Evolutionary conservation across 169 alveolate genomes (phyloP), one percentile per base, ranked within the genome.

Genomic region (Pseudocohnilembus persalinus): DNA sequence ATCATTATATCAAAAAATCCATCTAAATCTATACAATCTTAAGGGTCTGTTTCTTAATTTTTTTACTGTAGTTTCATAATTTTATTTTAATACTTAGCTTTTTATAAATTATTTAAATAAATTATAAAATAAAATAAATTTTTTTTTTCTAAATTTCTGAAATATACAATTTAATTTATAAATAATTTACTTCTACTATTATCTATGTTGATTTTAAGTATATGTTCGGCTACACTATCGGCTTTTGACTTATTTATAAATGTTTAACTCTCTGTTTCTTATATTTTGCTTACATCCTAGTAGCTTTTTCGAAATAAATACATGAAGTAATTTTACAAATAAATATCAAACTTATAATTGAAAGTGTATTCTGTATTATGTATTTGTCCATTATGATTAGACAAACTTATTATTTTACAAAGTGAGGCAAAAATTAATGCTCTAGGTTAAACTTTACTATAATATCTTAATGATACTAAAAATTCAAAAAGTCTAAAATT

Each of bases 11-110:
- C 84, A 1, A 79, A 75, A 15, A 79, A 34, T 49, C 49, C 49
- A 79, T 79, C 84, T 0, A 63, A 31, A n/a, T 79, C 84, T 1
- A 79, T 79, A 15, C 30, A 31, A 29, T 79, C 84, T 49, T 79
- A 35, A 20, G 65, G 63, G 26, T 79, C 84, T 29, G 34, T 73
- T 73, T 73, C 31, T n/a, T n/a, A 26, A 28, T 73, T 73, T 73
- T 73, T 73, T 11, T 6, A 1, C 31, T 15, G 6, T 6, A 73
- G 20, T 26, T 73, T 73, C 6, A 15, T 15, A 6, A n/a, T 73
- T 73, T 29, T 73, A 15, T 26, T 1, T n/a, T 1, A 26, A 73
- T 15, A 26, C 15, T n/a, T 16, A 64, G 16, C 25, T 20, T 64
- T 64, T 64, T 25, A 64, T 64, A 16, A 64, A 64, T 64, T 64